phyloP scores from a whole-genome alignment of 495 filamentous ascomycete genomes.

The Neurospora sp. region DNA sequence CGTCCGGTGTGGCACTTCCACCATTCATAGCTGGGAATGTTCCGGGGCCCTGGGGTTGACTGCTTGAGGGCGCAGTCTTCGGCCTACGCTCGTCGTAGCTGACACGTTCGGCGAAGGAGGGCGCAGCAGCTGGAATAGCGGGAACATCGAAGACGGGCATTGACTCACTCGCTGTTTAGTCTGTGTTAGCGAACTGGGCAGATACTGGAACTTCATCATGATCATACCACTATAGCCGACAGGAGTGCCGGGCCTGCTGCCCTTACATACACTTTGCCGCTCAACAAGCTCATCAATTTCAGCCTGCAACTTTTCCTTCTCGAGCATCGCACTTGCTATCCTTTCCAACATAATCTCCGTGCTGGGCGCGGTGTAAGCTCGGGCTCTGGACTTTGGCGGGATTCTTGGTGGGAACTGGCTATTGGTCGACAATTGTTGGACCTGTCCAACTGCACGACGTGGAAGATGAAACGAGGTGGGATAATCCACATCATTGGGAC shows the following conservation, averaged over 20 bases:
- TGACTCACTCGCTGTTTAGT: slow-evolving; percentile 14
- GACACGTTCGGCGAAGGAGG: slow-evolving; percentile 40
- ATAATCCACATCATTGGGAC: slow-evolving; percentile 34
- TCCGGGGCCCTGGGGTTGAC: slow-evolving; percentile 15
- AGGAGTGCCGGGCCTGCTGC: slow-evolving; percentile 38
- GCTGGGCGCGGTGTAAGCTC: slow-evolving; percentile 25
- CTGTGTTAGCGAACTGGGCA: not conserved
- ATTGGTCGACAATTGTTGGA: slow-evolving; percentile 15
- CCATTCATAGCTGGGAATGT: not conserved
- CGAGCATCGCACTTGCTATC: slow-evolving; percentile 42
- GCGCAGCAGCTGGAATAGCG: slow-evolving; percentile 35
- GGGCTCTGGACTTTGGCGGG: slow-evolving; percentile 21
- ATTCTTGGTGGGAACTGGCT: slow-evolving; percentile 16
- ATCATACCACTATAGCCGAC: slow-evolving; percentile 11
- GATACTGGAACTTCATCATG: not conserved
- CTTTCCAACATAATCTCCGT: slow-evolving; percentile 36
- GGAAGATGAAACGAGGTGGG: slow-evolving; percentile 42
- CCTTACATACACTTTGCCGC: slow-evolving; percentile 40
- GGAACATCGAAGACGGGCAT: slow-evolving; percentile 33
- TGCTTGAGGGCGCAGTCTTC: slow-evolving; percentile 23
- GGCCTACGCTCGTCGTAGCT: slow-evolving; percentile 26
- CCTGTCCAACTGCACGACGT: slow-evolving; percentile 29
- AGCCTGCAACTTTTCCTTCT: slow-evolving; percentile 40
- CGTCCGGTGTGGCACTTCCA: slow-evolving; percentile 3
- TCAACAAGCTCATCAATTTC: slow-evolving; percentile 44